These are phyloP conservation scores for Ophiocordyceps robertsii DNA, from an alignment of 2,329 filamentous ascomycete genomes.

Conservation along the genomic window DNA sequence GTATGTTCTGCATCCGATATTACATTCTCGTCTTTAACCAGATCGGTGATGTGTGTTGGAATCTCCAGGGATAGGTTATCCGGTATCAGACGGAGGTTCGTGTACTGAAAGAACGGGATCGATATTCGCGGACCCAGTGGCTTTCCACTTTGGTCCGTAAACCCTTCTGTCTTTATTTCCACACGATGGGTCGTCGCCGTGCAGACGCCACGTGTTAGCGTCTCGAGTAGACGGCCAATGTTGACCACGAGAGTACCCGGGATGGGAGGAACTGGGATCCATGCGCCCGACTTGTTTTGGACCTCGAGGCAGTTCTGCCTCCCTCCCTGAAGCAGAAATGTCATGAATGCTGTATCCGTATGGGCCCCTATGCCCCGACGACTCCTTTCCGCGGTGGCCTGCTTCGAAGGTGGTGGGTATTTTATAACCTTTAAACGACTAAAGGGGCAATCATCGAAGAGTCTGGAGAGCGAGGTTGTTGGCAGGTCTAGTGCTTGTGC, in stretches of 20 bases:
- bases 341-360: constrained; percentile 75
- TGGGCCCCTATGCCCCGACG: constrained; percentile 57
- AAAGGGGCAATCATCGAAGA: constrained; percentile 63
- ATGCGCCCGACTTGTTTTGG: constrained; percentile 63
- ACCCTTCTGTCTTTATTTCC: constrained; percentile 53
- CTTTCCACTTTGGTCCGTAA: constrained; percentile 8
- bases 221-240: constrained; percentile 78
- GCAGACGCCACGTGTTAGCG: constrained; percentile 71
- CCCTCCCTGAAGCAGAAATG: constrained; percentile 69
- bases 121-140: constrained; percentile 53
- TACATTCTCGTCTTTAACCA: background rate
- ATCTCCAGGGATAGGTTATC: background rate
- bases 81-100: constrained; percentile 25
- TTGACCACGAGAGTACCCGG: constrained; percentile 71
- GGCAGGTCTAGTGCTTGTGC: constrained; percentile 72
- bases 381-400: constrained; percentile 28
- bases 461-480: constrained; percentile 55
- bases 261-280: constrained; percentile 72
- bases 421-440: constrained; percentile 86
- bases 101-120: constrained; percentile 81
- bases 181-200: constrained; percentile 73
- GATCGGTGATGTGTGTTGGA: background rate
- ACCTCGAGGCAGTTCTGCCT: constrained; percentile 65
- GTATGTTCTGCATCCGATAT: background rate
- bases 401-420: constrained; percentile 56